Conservation (phyloP, 305 asterid species). For the Petunia hybrid region DNA sequence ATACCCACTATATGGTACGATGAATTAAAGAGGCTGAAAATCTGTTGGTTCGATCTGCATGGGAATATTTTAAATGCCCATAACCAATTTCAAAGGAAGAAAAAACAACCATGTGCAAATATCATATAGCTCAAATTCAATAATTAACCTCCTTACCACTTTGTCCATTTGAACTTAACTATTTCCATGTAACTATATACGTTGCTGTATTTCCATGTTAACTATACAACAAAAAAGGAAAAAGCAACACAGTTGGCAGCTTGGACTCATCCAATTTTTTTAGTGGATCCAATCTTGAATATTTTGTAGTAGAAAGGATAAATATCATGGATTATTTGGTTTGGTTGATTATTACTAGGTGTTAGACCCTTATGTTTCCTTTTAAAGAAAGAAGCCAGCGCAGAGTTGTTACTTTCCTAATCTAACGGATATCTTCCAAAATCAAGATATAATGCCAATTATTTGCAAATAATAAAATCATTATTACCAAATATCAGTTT, state of each 20-base stretch:
- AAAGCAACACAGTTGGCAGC: background rate
- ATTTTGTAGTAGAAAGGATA: background rate
- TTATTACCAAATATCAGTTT: too few species aligned
- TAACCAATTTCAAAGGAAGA: background rate
- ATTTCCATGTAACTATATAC: too few species aligned
- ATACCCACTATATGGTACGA: background rate
- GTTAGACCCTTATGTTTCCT: background rate
- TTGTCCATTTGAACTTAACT: background rate
- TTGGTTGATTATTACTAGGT: background rate
- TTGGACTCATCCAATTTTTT: background rate
- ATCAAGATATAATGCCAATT: too few species aligned
- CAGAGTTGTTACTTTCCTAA: background rate
- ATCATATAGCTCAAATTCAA: background rate
- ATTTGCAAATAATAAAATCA: too few species aligned
- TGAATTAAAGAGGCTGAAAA: background rate
- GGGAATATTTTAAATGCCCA: slow-evolving; percentile 17
- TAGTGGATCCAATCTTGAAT: background rate
- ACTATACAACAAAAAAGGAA: background rate
- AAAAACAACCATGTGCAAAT: background rate
- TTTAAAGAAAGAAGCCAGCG: background rate
- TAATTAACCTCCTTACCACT: background rate
- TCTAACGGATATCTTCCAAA: background rate
- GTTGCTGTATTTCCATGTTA: background rate
- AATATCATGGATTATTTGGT: background rate
- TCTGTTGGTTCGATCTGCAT: background rate